Percentiles rank a stretch among this genome's conserved stretches.
These are phyloP conservation scores for Wickerhamomyces pijperi DNA, from an alignment of 805 yeast genomes.

Conservation along the genomic window DNA sequence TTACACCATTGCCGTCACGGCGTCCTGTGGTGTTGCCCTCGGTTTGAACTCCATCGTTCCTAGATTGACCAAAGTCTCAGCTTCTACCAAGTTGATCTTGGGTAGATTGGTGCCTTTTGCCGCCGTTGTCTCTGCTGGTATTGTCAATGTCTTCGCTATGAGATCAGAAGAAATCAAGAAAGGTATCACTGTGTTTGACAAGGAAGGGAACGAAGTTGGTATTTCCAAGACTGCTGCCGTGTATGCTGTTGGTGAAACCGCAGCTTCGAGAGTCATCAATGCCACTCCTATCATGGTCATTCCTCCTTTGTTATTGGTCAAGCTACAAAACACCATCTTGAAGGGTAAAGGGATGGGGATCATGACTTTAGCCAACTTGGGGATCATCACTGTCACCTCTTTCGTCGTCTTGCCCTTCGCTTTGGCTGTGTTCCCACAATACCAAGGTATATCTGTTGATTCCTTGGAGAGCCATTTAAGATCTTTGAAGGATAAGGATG, in stretches of 20 bases:
- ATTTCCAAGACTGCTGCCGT: conserved; percentile 78
- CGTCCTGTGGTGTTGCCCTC: conserved; percentile 90
- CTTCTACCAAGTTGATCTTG: conserved; percentile 58
- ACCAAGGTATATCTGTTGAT: conserved; percentile 46
- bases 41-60: conserved; percentile 93
- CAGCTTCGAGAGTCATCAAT: conserved; percentile 85
- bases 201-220: conserved; percentile 58
- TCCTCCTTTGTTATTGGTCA: conserved; percentile 80
- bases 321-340: conserved; percentile 59
- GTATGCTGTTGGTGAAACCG: conserved; percentile 95
- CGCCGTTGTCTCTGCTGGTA: conserved; percentile 95
- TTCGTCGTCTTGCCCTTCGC: conserved; percentile 90
- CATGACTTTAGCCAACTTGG: conserved; percentile 70
- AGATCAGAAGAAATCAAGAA: conserved; percentile 86
- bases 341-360: conserved; percentile 55
- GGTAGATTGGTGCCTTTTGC: conserved; percentile 95
- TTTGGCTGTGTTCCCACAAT: conserved; percentile 89
- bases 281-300: conserved; percentile 97
- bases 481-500: conserved; percentile 49
- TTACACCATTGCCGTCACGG: conserved; percentile 81
- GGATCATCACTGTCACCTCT: conserved; percentile 76
- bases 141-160: conserved; percentile 94
- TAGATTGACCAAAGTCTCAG: conserved; percentile 55
- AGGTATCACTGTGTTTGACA: conserved; percentile 66
- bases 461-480: conserved; percentile 57